Base-by-base conservation (phyloP, 1,284 basidiomycete genomes). In the Anthracocystis walkeri region DNA sequence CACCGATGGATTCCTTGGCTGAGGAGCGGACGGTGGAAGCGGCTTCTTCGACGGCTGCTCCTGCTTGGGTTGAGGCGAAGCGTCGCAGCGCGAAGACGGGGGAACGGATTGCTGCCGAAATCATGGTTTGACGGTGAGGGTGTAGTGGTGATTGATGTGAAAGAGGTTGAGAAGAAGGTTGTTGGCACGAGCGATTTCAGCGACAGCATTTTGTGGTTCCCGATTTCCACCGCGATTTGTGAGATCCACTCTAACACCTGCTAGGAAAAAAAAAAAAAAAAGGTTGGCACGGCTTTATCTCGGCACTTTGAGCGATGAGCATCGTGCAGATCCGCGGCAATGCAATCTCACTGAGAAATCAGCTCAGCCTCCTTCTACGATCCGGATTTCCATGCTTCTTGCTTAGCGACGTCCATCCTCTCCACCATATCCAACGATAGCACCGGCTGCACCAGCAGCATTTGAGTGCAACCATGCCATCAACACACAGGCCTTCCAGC, bases 131-230 rank as follows among this genome's bases (percentile, higher is more conserved):
- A n/a, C n/a, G n/a, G 2, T 53, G 48, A 5, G 3, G 21, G 20
- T 12, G 38, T 18, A 2, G 38, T 21, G 41, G 20, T 42, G 45
- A n/a, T 35, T 14, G 21, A 35, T 7, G 53, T 14, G 18, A 31
- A n/a, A n/a, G n/a, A n/a, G n/a, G n/a, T n/a, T n/a, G n/a, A 7
- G 12, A 23, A 18, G 31, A 23, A 21, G 3, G 23, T 7, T 33
- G 53, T 52, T 61, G 59, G 66, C 48, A 63, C 66, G 56, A 68
- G 66, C 66, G 66, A 6, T 40, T 21, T 33, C 21, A 18, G 21
- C 31, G 16, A 23, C n/a, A n/a, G n/a, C n/a, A n/a, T n/a, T n/a
- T n/a, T 16, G 38, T 44, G 12, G 45, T 49, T 71, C 50, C 68
- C 63, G 68, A 71, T 55, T 71, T 62, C 46, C 51, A 58, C 54